Conservation (phyloP, 805 yeast genomes). For the Candida xyloterini region DNA sequence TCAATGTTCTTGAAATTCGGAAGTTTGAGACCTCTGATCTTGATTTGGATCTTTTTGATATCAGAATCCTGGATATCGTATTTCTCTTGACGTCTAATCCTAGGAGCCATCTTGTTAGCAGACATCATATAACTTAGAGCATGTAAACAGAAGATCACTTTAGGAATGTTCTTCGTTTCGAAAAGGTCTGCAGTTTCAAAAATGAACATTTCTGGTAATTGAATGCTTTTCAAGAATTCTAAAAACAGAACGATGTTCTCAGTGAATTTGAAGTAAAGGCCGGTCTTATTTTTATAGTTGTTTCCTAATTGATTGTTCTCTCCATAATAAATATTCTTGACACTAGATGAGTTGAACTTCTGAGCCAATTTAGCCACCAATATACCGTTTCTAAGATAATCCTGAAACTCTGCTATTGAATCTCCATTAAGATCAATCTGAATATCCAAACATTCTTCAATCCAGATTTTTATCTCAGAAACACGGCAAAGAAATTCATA, state of each 20-base stretch:
- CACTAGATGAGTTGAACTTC: conserved; percentile 63
- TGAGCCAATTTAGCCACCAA: conserved; percentile 75
- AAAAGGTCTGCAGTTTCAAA: conserved; percentile 92
- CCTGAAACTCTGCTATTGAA: conserved; percentile 48
- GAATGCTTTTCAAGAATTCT: conserved; percentile 60
- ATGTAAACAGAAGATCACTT: conserved; percentile 89
- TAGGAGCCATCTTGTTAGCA: conserved; percentile 54
- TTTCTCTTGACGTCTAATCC: conserved; percentile 61
- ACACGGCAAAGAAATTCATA: conserved; percentile 54
- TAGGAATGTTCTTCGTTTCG: conserved; percentile 88
- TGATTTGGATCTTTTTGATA: conserved; percentile 64
- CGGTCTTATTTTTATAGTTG: conserved; percentile 30
- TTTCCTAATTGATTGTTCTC: conserved; percentile 17
- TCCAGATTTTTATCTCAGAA: conserved; percentile 50
- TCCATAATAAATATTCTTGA: conserved; percentile 55
- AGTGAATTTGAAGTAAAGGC: conserved; percentile 80
- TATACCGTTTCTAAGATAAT: conserved; percentile 79
- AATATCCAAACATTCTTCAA: conserved; percentile 34
- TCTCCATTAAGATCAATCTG: conserved; percentile 33
- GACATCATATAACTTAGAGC: conserved; percentile 77
- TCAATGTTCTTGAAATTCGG: conserved; percentile 65
- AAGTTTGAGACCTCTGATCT: conserved; percentile 60
- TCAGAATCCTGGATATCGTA: conserved; percentile 63
- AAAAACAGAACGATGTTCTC: conserved; percentile 89
- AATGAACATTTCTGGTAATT: conserved; percentile 81